A percentile compares a stretch with the other conserved stretches of the same genome.
Evolutionary conservation across 129 eudicot genomes (phyloP).

Genomic region (Flaveria bidentis): DNA sequence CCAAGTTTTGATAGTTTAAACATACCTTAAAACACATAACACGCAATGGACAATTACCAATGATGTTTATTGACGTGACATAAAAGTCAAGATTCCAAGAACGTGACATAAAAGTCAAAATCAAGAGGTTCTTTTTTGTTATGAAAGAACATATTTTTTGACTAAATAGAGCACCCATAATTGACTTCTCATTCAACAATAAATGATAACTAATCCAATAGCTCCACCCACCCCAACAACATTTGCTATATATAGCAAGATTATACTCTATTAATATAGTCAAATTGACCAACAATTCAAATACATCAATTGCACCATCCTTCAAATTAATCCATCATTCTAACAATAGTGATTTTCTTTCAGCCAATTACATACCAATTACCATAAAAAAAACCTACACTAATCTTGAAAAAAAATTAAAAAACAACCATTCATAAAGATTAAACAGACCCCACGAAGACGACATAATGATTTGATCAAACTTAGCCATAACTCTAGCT

Average conservation of each 20-base stretch:
- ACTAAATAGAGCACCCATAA: constrained; percentile 34
- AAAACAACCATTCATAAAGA: constrained; percentile 14
- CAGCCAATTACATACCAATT: constrained; percentile 5
- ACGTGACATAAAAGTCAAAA: constrained; percentile 27
- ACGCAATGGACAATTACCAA: neutral
- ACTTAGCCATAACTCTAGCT: constrained; percentile 24
- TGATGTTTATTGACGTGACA: constrained; percentile 25
- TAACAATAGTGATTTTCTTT: constrained; percentile 26
- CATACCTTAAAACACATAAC: neutral
- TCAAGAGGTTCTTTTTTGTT: constrained; percentile 6
- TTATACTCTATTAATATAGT: constrained; percentile 3
- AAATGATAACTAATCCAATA: constrained; percentile 23
- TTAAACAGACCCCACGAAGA: constrained; percentile 25
- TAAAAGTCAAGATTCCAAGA: constrained; percentile 31
- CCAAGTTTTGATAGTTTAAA: too few species aligned
- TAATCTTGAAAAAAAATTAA: constrained; percentile 22
- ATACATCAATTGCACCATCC: constrained; percentile 21
- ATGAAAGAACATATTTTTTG: constrained; percentile 32
- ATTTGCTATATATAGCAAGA: constrained; percentile 19
- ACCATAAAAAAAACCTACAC: constrained; percentile 13
- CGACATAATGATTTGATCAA: neutral
- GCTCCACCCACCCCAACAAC: constrained; percentile 18
- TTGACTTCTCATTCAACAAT: constrained; percentile 25
- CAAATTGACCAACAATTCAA: neutral
- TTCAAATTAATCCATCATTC: constrained; percentile 20